These are phyloP conservation scores for Ogataea pilisensis DNA, from an alignment of 805 yeast species.

Conservation along the genomic window DNA sequence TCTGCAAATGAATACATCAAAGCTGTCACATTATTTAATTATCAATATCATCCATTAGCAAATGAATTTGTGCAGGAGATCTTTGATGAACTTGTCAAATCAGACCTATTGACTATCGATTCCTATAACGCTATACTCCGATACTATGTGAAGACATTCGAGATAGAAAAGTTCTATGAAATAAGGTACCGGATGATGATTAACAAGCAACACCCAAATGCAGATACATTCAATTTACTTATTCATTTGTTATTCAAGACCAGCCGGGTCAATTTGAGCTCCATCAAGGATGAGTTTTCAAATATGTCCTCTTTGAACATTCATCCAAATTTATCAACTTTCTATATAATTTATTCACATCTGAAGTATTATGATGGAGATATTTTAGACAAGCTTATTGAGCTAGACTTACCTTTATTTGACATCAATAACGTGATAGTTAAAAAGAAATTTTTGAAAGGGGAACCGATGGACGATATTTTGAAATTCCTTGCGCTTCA, in stretches of 20 bases:
- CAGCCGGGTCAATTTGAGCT: background rate
- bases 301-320: slow-evolving; percentile 4
- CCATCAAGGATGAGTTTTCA: slow-evolving; percentile 3
- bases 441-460: slow-evolving; percentile 2
- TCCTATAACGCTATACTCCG: slow-evolving; percentile 8
- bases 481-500: slow-evolving; percentile 6
- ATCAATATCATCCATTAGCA: slow-evolving; percentile 5
- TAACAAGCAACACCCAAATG: background rate
- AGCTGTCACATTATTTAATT: slow-evolving; percentile 5
- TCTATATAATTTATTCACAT: slow-evolving; percentile 10
- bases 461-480: slow-evolving; percentile 6
- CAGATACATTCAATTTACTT: slow-evolving; percentile 10
- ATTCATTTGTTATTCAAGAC: slow-evolving; percentile 7
- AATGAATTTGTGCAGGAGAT: slow-evolving; percentile 9
- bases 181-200: background rate
- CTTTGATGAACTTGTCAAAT: slow-evolving; percentile 6
- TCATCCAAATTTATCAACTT: slow-evolving; percentile 8
- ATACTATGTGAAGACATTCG: slow-evolving; percentile 8
- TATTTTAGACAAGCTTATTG: slow-evolving; percentile 6
- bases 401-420: slow-evolving; percentile 2
- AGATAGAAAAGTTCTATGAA: slow-evolving; percentile 2
- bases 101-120: slow-evolving; percentile 3
- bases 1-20: slow-evolving; percentile 7
- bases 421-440: slow-evolving; percentile 8
- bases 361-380: slow-evolving; percentile 2